These are phyloP conservation scores for Flaveria linearis DNA, from an alignment of 129 eudicot genomes.

Conservation along the genomic window DNA sequence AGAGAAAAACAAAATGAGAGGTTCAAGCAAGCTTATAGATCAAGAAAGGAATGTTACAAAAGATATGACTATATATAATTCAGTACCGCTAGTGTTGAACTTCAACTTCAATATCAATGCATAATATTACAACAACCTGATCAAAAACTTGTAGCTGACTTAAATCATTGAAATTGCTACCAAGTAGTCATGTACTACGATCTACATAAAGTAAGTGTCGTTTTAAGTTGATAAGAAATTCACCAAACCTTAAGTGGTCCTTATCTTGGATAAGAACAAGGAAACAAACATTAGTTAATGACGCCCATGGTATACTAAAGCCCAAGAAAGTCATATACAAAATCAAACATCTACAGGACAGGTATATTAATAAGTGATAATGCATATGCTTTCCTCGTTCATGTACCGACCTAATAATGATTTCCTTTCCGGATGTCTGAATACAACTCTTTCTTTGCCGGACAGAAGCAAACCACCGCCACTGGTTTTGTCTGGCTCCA, in stretches of 20 bases:
- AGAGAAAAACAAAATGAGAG: not conserved
- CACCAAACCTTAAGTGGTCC: not conserved
- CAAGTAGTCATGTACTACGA: not conserved
- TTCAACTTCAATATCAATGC: not conserved
- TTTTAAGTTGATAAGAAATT: not conserved
- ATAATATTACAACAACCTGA: not conserved
- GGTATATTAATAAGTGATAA: not conserved
- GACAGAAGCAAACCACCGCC: constrained; percentile 69
- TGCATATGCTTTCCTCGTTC: not conserved
- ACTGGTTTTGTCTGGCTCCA: constrained; percentile 56
- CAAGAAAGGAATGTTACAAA: not conserved
- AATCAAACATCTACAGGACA: not conserved
- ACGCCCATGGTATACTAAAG: not conserved
- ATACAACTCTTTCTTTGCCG: constrained; percentile 64
- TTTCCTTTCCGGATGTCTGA: constrained; percentile 56
- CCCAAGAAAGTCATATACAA: not conserved
- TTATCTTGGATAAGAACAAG: constrained; percentile 4
- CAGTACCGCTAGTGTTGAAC: not conserved
- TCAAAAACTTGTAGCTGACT: not conserved
- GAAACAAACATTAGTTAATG: not conserved
- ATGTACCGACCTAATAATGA: constrained; percentile 62
- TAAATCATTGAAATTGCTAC: not conserved
- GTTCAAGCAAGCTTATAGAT: not conserved
- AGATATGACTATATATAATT: not conserved
- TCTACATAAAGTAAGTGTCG: not conserved